Base-by-base conservation (phyloP, 1,284 basidiomycete species). In the Pholiota adiposa region DNA sequence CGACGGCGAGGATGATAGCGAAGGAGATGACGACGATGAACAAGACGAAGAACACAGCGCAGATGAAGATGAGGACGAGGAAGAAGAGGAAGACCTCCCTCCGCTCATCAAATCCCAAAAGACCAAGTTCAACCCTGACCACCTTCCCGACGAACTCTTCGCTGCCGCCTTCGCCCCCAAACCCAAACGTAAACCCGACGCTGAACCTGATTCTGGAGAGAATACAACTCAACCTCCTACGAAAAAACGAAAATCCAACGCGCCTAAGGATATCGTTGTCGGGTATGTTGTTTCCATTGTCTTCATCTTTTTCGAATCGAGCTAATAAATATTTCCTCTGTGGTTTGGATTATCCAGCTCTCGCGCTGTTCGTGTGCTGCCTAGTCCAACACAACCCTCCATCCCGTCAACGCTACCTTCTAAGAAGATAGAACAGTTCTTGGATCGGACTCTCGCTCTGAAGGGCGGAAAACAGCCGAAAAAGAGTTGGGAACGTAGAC, bases 101-200 rank as follows among this genome's bases (percentile, higher is more conserved):
- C 19, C 60, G 34, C 25, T 34, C 31, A n/a, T 44, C 9, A 60
- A 54, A 51, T n/a, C 56, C 46, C 51, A 49, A 34, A 60, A 51
- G 23, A 55, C 51, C 4, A 68, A 63, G 61, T 31, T 64, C 29
- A 53, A 75, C 70, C 62, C 64, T 14, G 70, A 77, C 43, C 78
- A 83, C 63, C 79, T 84, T 16, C 78, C 80, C 6, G 83, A 84
- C 63, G 76, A 81, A 53, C 67, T 84, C 25, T 84, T 84, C 65
- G 61, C 70, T 1, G 73, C 80, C 58, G 83, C 83, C 0, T 83
- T 84, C 62, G 66, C 76, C 1, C 65, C 74, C 5, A 63, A 72
- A 62, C 59, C 25, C 64, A 67, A 43, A 52, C 59, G 34, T 41
- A 55, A 23, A n/a, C 49, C 16, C 59, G 54, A 18, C 25, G 55